Base-by-base conservation (phyloP, 768 basidiomycete genomes). In the Mycena polygramma region DNA sequence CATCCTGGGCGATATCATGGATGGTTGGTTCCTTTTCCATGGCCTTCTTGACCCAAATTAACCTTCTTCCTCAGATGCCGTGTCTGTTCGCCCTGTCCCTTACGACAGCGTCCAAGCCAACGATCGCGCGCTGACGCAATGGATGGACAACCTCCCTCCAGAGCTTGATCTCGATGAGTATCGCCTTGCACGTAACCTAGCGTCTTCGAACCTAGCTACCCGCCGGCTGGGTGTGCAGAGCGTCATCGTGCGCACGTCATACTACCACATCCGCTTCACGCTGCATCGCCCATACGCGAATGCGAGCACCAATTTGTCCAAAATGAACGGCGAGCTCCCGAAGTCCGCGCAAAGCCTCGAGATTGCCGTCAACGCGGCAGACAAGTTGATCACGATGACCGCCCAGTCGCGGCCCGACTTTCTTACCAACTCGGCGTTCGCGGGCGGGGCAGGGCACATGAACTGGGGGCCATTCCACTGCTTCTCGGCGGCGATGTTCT, bases 401-500 rank as follows among this genome's bases (percentile, higher is more conserved):
- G 89, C 88, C 41, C 92, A 93, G 78, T 89, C 91, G 46, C 88
- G 91, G 4, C 92, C 92, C 1, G 93, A 94, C 76, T 92, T 92
- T 78, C 82, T 93, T 39, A 88, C 89, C 45, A 92, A 90, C 63
- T 86, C 88, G 17, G 86, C 91, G 20, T 81, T 91, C 68, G 88
- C 91, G 11, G 91, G 30, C 30, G 30, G 94, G 10, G 93, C 92
- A 41, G 93, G 92, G 4, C 94, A 95, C 79, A 90, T 95, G 87
- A 90, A 89, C 73, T 94, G 92, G 90, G 91, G 91, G 6, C 92
- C 93, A 0, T 93, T 92, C 81, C 93, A 95, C 76, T 89, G 91
- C 74, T 95, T 95, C 83, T 91, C 91, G 57, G 93, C 94, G 22
- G 92, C 92, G 57, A 94, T 95, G 91, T 95, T 95, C 81, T 94